Base-by-base conservation (phyloP, 305 asterid species). In the Vinca major region DNA sequence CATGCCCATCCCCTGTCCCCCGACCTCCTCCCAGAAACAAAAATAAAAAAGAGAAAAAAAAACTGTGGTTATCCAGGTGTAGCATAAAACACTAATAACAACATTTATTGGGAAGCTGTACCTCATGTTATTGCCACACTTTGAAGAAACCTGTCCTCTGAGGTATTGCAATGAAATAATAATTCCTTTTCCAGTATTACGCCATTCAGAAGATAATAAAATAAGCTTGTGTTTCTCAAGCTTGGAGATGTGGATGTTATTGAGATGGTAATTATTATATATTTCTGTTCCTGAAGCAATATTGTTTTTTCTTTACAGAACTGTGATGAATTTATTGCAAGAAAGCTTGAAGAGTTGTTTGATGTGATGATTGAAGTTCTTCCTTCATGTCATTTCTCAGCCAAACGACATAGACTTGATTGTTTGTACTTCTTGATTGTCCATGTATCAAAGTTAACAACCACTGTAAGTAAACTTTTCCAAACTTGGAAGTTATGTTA, bases 351-450 rank as follows among this genome's bases (percentile, higher is more conserved):
- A 53, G 87, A 80, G 74, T 70, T 91, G 81, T 89, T 80, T 61
- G 65, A 69, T 76, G 74, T 88, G 84, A 93, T 93, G 99, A 80
- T 91, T 83, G 87, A 88, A 77, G 89, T 79, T 72, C 84, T 91
- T 78, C 96, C 96, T 47, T 82, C 81, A 17, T 89, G 91, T 76
- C 99, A 89, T 83, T 86, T 89, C 79, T 88, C 97, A 65, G 99
- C 99, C 75, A 93, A 89, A 74, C 95, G 88, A 69, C 84, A 86
- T 81, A 86, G 99, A 67, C 96, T 93, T 71, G 92, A 93, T 78
- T 93, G 95, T 75, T 78, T 93, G 65, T 91, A 87, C 78, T 91
- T 80, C 78, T 80, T 93, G 84, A 81, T 93, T 66, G 72, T 85
- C 68, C 90, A 89, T 70, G 87, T 80, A 57, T 81, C 86, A 10